These are phyloP conservation scores for Fusarium anguioides DNA, from an alignment of 2,329 filamentous ascomycete genomes.

Conservation along the genomic window DNA sequence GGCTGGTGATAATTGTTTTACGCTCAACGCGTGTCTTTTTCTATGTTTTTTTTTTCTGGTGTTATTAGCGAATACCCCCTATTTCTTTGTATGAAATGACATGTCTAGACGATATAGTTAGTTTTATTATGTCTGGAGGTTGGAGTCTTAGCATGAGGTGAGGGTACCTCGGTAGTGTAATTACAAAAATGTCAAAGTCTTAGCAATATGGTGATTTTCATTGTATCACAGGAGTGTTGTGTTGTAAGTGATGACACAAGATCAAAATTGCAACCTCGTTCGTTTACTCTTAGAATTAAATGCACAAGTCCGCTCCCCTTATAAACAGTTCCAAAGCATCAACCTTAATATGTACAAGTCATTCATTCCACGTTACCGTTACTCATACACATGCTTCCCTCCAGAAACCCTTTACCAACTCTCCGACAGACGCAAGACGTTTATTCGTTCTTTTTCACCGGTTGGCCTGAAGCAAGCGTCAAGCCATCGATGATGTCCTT, in stretches of 20 bases:
- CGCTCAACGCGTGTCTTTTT: slow-evolving; percentile 22
- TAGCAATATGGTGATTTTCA: not conserved
- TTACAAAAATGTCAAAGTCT: not conserved
- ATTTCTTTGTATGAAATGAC: slow-evolving; percentile 32
- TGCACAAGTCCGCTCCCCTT: not conserved
- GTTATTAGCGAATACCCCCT: slow-evolving; percentile 43
- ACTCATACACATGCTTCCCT: not conserved
- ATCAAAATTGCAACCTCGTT: not conserved
- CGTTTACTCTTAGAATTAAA: not conserved
- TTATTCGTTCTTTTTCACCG: slow-evolving; percentile 29
- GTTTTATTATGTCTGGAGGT: slow-evolving; percentile 24
- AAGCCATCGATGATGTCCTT: slow-evolving; percentile 61
- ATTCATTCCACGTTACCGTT: slow-evolving; percentile 27
- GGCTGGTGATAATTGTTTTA: slow-evolving; percentile 1
- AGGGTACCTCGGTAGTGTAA: not conserved
- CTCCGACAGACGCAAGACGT: too few relatives aligned
- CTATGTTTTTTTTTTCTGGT: slow-evolving; percentile 12
- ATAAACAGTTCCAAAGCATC: not conserved
- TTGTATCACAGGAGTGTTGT: not conserved
- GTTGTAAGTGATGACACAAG: not conserved
- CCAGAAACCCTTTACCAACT: not conserved
- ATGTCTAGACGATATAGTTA: slow-evolving; percentile 30
- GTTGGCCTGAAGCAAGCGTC: slow-evolving; percentile 50
- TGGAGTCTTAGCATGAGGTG: not conserved
- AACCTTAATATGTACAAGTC: not conserved